Percentiles rank a stretch among this genome's conserved stretches.
Evolutionary conservation across 768 basidiomycete species (phyloP).

Genomic region (Boletellus sp.): DNA sequence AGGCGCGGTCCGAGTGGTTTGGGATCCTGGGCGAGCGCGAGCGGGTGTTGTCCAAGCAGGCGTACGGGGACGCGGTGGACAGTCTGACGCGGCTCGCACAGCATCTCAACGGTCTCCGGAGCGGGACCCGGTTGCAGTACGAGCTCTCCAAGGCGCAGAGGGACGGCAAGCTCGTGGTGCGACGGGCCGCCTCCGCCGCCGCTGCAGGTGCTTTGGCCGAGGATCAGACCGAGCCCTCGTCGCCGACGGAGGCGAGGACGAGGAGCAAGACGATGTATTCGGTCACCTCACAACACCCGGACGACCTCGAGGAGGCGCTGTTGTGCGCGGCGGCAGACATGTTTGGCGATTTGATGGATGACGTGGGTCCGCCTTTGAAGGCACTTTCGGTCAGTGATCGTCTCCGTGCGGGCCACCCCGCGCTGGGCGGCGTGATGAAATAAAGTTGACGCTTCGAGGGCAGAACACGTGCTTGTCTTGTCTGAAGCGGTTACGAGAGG

Average conservation of each 20-base stretch:
- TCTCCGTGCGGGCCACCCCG: not conserved
- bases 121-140: conserved; percentile 79
- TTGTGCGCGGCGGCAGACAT: conserved; percentile 58
- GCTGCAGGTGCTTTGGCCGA: conserved; percentile 2
- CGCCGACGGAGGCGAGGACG: conserved; percentile 11
- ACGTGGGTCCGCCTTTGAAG: conserved; percentile 73
- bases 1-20: conserved; percentile 86
- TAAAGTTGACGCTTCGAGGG: not conserved
- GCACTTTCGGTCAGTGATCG: conserved; percentile 57
- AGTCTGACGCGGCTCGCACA: conserved; percentile 89
- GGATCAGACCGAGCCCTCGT: not conserved
- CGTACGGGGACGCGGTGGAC: conserved; percentile 84
- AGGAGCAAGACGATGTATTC: conserved; percentile 26
- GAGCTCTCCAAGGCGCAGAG: conserved; percentile 66
- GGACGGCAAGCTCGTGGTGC: conserved; percentile 41
- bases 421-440: no score
- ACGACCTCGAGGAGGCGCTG: conserved; percentile 40
- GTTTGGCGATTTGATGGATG: conserved; percentile 78
- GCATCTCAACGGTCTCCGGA: conserved; percentile 85
- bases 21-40: conserved; percentile 24
- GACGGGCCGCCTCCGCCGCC: no score
- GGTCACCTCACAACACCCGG: conserved; percentile 31
- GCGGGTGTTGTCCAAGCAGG: conserved; percentile 38
- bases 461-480: conserved; percentile 61
- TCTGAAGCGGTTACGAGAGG: conserved; percentile 60